Base-by-base conservation (phyloP, 148 eudicot genomes). In the Silene latifolia region DNA sequence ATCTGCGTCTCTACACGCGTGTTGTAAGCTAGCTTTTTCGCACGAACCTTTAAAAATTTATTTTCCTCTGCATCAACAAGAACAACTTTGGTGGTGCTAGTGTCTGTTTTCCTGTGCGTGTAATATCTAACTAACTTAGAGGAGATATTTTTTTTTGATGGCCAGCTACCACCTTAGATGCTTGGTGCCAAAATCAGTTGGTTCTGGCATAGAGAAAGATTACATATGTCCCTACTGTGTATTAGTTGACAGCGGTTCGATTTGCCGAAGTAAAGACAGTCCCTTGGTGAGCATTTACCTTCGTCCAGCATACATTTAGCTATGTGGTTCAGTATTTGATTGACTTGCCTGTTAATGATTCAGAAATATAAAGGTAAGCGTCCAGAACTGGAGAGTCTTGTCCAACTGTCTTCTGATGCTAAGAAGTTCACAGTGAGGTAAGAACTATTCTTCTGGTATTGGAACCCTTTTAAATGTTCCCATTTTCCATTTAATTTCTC, bases 151-250 rank as follows among this genome's bases (percentile, higher is more conserved):
- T 19, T 32, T 69, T 78, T 20, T 72, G 29, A 71, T 75, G 66
- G 61, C 64, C 90, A 96, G 99, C 79, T 90, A 89, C 76, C 99
- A 92, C 80, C 80, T 81, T 73, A 80, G 65, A 66, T 96, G 99
- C 81, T 68, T 87, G 81, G 84, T 82, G 77, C 78, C 80, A 44
- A 42, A 76, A 65, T 77, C 76, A 18, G 87, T 32, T 65, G 85
- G 76, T 59, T 44, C 80, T 71, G 70, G 78, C 71, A 69, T 42
- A 67, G 62, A 58, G 2, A 57, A 82, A 56, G 69, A 71, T n/a
- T 82, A 62, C 69, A 51, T 83, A 18, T 96, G 99, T 85, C 87
- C 84, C 7, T 90, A 89, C 78, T 95, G 99, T 84, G 72, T 78
- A 60, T 78, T 87, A 82, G 70, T 92, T 44, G 87, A 80, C 79